A percentile compares a stretch with the other conserved stretches of the same genome.
phyloP scores from a whole-genome alignment of 1,139 yeast species.

The Taphrina deformans region DNA sequence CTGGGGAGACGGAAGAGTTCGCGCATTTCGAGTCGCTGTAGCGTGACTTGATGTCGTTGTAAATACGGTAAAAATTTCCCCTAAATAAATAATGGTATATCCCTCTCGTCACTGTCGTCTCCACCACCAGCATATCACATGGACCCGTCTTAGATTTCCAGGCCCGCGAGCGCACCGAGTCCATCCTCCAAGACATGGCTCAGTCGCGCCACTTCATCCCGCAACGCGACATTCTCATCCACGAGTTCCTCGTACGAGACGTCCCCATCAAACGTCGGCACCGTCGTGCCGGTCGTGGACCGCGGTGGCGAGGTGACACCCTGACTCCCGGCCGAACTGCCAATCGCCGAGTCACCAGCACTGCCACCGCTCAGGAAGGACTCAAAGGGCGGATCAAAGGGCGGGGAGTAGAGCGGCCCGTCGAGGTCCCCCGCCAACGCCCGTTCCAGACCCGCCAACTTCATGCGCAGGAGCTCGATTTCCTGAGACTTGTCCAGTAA shows the following conservation, averaged over 20 bases:
- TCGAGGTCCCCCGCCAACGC: not conserved
- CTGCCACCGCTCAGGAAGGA: not conserved
- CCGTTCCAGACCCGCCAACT: slow-evolving; percentile 11
- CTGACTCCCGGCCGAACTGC: not conserved
- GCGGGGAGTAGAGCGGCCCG: not conserved
- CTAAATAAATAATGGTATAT: too few relatives aligned
- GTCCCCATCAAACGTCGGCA: not conserved
- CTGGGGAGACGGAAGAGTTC: not conserved
- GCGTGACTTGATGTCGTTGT: too few relatives aligned
- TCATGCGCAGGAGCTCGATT: slow-evolving; percentile 18
- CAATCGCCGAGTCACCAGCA: not conserved
- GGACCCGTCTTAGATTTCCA: slow-evolving; percentile 2
- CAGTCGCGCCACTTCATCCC: slow-evolving; percentile 17
- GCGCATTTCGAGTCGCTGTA: not conserved
- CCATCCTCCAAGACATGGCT: slow-evolving; percentile 27
- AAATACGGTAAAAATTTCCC: too few relatives aligned
- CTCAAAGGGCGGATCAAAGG: not conserved
- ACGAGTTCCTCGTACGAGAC: slow-evolving; percentile 4
- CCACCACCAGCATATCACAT: too few relatives aligned
- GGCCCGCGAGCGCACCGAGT: slow-evolving; percentile 22
- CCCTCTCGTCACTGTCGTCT: too few relatives aligned
- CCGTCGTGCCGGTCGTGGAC: not conserved
- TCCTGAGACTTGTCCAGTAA: slow-evolving; percentile 18
- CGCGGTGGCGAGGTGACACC: not conserved
- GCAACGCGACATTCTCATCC: slow-evolving; percentile 24